These are phyloP conservation scores for Botrytis paeoniae DNA, from an alignment of 2,329 filamentous ascomycete species.

Conservation along the genomic window DNA sequence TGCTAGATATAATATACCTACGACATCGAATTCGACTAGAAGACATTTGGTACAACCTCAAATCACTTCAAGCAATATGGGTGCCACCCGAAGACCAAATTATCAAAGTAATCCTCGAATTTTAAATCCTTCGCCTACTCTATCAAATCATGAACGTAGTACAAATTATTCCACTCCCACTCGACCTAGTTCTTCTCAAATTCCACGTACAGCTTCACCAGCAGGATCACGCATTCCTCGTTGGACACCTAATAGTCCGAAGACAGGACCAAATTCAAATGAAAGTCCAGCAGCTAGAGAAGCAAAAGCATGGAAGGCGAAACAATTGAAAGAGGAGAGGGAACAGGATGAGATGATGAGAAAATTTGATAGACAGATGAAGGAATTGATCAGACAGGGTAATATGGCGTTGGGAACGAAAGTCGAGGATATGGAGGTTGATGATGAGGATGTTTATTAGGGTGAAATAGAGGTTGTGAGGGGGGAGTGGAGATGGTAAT, in stretches of 20 bases:
- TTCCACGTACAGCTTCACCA: slow-evolving; percentile 48
- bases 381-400: slow-evolving; percentile 85
- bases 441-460: slow-evolving; percentile 23
- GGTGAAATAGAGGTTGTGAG: not conserved
- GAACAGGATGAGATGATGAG: slow-evolving; percentile 77
- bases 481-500: no score
- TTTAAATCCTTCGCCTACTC: not conserved
- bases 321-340: slow-evolving; percentile 68
- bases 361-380: slow-evolving; percentile 73
- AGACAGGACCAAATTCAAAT: not conserved
- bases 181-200: slow-evolving; percentile 44
- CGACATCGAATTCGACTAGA: slow-evolving; percentile 18
- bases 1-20: slow-evolving; percentile 31
- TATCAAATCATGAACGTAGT: slow-evolving; percentile 22
- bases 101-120: not conserved
- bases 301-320: slow-evolving; percentile 70
- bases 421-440: slow-evolving; percentile 33
- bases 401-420: slow-evolving; percentile 78
- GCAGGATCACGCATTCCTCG: slow-evolving; percentile 47
- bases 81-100: not conserved
- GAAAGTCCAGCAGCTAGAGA: slow-evolving; percentile 51
- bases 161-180: slow-evolving; percentile 45
- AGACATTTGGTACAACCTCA: slow-evolving; percentile 5
- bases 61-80: not conserved
- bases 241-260: slow-evolving; percentile 37